A percentile compares a stretch with the other conserved stretches of the same genome.
Conservation (phyloP, 306 rosid genomes). For the Medicago arabica region DNA sequence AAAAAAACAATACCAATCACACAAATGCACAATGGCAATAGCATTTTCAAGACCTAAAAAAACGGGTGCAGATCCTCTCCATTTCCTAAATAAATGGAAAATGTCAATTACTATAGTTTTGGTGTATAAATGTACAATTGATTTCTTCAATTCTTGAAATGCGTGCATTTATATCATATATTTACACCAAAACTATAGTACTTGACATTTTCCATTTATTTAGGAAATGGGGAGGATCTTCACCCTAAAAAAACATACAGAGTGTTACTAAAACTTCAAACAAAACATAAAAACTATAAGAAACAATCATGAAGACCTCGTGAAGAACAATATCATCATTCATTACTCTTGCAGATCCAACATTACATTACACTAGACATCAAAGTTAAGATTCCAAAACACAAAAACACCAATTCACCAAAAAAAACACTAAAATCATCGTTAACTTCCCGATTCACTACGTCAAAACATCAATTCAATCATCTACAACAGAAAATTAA, state of each 20-base stretch:
- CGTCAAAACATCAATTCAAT: constrained; percentile 16
- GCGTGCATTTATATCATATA: too few relatives aligned
- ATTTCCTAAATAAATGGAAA: too few relatives aligned
- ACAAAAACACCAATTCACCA: constrained; percentile 26
- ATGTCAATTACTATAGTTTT: too few relatives aligned
- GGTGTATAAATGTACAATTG: too few relatives aligned
- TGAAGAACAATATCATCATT: constrained; percentile 20
- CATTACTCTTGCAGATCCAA: constrained; percentile 28
- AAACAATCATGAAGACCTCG: neutral
- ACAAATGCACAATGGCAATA: neutral
- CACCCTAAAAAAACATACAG: constrained; percentile 3
- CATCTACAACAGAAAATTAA: neutral
- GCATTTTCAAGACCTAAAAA: constrained; percentile 25
- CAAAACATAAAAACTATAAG: neutral
- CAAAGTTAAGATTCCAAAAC: constrained; percentile 8
- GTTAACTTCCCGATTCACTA: neutral
- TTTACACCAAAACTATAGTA: too few relatives aligned
- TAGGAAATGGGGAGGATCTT: too few relatives aligned
- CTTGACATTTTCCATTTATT: too few relatives aligned
- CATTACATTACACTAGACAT: neutral
- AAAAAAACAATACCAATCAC: constrained; percentile 6
- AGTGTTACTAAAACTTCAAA: neutral
- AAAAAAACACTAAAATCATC: neutral
- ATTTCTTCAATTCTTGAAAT: too few relatives aligned
- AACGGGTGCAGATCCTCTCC: too few relatives aligned